A percentile compares a stretch with the other conserved stretches of the same genome.
Conservation (phyloP, 2,329 filamentous ascomycete genomes). For the Aspergillus sp. region DNA sequence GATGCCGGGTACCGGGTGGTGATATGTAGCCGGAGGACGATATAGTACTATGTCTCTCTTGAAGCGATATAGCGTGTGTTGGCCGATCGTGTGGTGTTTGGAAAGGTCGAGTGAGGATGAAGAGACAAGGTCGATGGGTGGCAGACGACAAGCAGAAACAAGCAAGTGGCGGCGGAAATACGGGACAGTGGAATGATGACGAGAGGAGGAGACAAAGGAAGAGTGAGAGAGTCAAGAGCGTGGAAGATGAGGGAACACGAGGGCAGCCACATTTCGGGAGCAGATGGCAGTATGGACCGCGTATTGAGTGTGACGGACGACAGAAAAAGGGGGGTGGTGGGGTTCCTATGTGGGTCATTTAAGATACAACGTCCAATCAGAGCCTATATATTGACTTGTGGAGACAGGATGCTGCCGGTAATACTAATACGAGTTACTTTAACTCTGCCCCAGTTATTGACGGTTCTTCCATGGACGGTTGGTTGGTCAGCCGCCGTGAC, state of each 20-base stretch:
- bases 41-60: neutral
- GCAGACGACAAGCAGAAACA: neutral
- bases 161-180: neutral
- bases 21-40: neutral
- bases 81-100: neutral
- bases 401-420: neutral
- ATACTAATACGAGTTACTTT: neutral
- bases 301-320: constrained; percentile 8
- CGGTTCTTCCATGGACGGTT: neutral
- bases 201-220: constrained; percentile 1
- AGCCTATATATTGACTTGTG: neutral
- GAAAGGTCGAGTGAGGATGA: neutral
- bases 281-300: constrained; percentile 2
- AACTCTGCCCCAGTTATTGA: neutral
- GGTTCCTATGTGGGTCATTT: constrained; percentile 5
- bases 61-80: neutral
- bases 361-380: constrained; percentile 4
- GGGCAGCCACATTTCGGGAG: constrained; percentile 2
- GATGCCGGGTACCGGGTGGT: neutral
- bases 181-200: neutral
- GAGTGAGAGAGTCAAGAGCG: neutral
- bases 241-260: neutral
- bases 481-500: neutral
- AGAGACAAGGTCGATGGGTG: neutral
- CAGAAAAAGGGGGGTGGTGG: constrained; percentile 13